A percentile compares a stretch with the other conserved stretches of the same genome.
Conservation (phyloP, 768 basidiomycete genomes). For the Paxillus ammoniavirescens region DNA sequence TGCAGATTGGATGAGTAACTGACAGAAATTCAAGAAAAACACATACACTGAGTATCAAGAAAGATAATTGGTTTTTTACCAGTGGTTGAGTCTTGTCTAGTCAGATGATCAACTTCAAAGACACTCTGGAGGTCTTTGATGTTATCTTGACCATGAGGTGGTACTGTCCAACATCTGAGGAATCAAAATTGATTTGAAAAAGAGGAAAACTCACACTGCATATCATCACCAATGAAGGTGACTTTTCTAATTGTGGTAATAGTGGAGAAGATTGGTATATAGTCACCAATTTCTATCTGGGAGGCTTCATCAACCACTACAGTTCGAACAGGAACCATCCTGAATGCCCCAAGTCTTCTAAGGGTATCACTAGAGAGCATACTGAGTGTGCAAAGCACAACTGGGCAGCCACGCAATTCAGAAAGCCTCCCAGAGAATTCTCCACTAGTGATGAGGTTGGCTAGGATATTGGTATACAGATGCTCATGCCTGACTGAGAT, state of each 20-base stretch:
- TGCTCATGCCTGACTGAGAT: conserved; percentile 72
- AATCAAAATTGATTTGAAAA: conserved; percentile 28
- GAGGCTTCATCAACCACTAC: conserved; percentile 66
- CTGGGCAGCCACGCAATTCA: conserved; percentile 41
- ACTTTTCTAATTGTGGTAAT: conserved; percentile 44
- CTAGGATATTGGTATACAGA: conserved; percentile 50
- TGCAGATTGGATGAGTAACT: conserved; percentile 27
- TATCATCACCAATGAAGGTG: conserved; percentile 66
- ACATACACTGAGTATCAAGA: conserved; percentile 74
- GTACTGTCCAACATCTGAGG: conserved; percentile 49
- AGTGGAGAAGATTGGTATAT: conserved; percentile 41
- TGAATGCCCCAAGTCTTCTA: conserved; percentile 20
- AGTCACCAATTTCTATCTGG: conserved; percentile 59
- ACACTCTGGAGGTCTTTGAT: conserved; percentile 65
- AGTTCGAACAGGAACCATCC: conserved; percentile 39
- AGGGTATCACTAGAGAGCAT: conserved; percentile 57
- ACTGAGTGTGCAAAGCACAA: conserved; percentile 73
- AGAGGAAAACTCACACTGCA: conserved; percentile 48
- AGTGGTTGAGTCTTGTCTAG: conserved; percentile 14
- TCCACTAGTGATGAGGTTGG: conserved; percentile 52
- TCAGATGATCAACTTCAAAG: conserved; percentile 71
- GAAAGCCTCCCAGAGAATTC: conserved; percentile 33
- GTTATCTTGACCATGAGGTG: conserved; percentile 76
- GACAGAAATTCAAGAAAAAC: background rate
- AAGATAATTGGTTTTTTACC: conserved; percentile 42